phyloP scores from a whole-genome alignment of 345 rosid genomes.

The rapeseed (Brassica napus) region DNA sequence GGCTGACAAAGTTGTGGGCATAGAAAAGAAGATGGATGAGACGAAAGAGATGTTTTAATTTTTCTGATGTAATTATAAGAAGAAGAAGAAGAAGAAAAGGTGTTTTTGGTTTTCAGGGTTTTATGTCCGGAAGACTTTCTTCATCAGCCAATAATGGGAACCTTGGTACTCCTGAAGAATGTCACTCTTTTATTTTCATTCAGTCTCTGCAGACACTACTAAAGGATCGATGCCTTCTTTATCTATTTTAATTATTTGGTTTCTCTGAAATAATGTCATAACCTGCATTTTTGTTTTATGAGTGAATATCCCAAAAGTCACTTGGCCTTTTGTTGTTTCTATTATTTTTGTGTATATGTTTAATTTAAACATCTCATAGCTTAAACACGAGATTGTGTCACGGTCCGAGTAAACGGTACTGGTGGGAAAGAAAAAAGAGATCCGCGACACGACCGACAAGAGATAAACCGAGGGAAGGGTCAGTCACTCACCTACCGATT shows the following conservation, averaged over 20 bases:
- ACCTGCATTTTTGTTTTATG: background rate
- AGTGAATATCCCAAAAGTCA: background rate
- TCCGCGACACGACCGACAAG: background rate
- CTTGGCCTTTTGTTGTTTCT: background rate
- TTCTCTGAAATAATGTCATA: constrained; percentile 6
- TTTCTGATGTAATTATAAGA: constrained; percentile 27
- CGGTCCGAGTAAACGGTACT: background rate
- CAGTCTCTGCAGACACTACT: background rate
- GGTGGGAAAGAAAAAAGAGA: background rate
- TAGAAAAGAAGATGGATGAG: constrained; percentile 25
- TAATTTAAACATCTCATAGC: background rate
- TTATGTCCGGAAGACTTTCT: constrained; percentile 6
- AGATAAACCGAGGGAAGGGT: background rate
- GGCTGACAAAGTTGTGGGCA: constrained; percentile 36
- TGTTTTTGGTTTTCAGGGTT: constrained; percentile 3
- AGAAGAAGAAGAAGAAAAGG: background rate
- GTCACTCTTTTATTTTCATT: constrained; percentile 17
- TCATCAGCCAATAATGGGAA: constrained; percentile 22
- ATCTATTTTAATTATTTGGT: background rate
- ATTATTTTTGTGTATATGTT: background rate
- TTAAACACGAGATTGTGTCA: background rate
- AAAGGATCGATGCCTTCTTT: constrained; percentile 9
- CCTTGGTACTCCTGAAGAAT: constrained; percentile 20
- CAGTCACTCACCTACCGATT: background rate
- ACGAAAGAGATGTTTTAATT: constrained; percentile 12